Evolutionary conservation across 176 grass and related monocot species (phyloP).

Genomic region (Pontederia paniculata): DNA sequence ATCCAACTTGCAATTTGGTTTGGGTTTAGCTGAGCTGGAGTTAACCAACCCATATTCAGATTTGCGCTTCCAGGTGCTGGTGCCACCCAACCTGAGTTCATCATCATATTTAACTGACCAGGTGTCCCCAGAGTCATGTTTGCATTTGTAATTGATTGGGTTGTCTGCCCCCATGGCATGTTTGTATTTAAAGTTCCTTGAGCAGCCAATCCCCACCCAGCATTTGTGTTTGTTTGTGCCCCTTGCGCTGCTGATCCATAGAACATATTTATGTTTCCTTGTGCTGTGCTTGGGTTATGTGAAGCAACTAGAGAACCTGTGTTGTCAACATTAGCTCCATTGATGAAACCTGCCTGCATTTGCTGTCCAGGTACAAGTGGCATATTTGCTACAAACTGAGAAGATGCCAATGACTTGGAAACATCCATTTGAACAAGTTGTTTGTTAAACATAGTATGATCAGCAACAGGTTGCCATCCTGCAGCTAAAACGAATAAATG

Average conservation of each 20-base stretch:
- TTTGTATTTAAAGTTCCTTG: conserved; percentile 21
- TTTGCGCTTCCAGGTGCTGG: conserved; percentile 50
- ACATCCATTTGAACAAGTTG: background rate
- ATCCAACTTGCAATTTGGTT: conserved; percentile 38
- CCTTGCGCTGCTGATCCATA: background rate
- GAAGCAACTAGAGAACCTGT: conserved; percentile 26
- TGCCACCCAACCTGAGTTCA: conserved; percentile 50
- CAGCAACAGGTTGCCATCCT: background rate
- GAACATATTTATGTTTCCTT: conserved; percentile 24
- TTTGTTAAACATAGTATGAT: background rate
- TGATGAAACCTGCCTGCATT: conserved; percentile 6
- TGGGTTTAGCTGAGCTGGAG: conserved; percentile 32
- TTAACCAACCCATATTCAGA: conserved; percentile 48
- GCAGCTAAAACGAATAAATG: background rate
- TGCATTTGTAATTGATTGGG: conserved; percentile 49
- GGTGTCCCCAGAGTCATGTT: conserved; percentile 46
- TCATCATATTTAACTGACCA: conserved; percentile 42
- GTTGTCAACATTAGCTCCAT: conserved; percentile 34
- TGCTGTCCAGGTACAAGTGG: conserved; percentile 30
- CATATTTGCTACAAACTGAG: conserved; percentile 17
- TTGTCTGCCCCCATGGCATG: conserved; percentile 40
- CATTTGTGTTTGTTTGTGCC: conserved; percentile 11
- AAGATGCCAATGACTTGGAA: conserved; percentile 1
- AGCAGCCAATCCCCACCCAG: conserved; percentile 7
- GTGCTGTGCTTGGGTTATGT: conserved; percentile 42